A percentile compares a stretch with the other conserved stretches of the same genome.
phyloP scores from a whole-genome alignment of 352 stramenopile species.

The Pythium scleroteichum region DNA sequence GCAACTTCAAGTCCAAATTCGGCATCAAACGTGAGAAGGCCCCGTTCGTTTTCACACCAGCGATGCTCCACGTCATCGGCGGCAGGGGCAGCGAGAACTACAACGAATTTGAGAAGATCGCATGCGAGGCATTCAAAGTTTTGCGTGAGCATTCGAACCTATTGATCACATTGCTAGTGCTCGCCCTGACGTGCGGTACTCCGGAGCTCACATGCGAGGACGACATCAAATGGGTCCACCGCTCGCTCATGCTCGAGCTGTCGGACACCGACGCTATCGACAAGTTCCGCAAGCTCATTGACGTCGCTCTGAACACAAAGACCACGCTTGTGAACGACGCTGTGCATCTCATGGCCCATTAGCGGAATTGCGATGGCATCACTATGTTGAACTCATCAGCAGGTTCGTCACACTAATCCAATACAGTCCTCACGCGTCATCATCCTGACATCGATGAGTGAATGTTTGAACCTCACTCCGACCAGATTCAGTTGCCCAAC shows the following conservation, averaged over 20 bases:
- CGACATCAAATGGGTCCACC: slow-evolving; percentile 82
- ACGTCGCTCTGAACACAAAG: slow-evolving; percentile 70
- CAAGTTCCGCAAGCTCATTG: slow-evolving; percentile 78
- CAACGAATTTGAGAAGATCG: slow-evolving; percentile 66
- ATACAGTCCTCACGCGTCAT: neutral
- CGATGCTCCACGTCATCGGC: slow-evolving; percentile 88
- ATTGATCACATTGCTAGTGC: slow-evolving; percentile 80
- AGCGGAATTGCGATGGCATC: neutral
- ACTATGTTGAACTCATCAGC: too few species aligned
- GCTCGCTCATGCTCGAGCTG: slow-evolving; percentile 77
- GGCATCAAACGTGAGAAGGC: slow-evolving; percentile 90
- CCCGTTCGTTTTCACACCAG: slow-evolving; percentile 92
- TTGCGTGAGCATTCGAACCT: slow-evolving; percentile 75
- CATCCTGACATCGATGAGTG: neutral
- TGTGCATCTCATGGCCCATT: slow-evolving; percentile 85
- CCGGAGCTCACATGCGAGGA: slow-evolving; percentile 69
- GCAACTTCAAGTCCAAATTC: slow-evolving; percentile 95
- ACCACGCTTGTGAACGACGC: slow-evolving; percentile 85
- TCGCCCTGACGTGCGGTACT: slow-evolving; percentile 79
- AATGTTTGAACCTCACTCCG: neutral
- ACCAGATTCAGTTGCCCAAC: neutral
- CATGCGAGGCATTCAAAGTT: slow-evolving; percentile 70
- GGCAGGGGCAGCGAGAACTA: slow-evolving; percentile 76
- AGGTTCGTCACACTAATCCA: slow-evolving; percentile 2
- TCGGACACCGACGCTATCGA: slow-evolving; percentile 58